Base-by-base conservation (phyloP, 139 green algal species). In the Ostreobium quekettii region DNA sequence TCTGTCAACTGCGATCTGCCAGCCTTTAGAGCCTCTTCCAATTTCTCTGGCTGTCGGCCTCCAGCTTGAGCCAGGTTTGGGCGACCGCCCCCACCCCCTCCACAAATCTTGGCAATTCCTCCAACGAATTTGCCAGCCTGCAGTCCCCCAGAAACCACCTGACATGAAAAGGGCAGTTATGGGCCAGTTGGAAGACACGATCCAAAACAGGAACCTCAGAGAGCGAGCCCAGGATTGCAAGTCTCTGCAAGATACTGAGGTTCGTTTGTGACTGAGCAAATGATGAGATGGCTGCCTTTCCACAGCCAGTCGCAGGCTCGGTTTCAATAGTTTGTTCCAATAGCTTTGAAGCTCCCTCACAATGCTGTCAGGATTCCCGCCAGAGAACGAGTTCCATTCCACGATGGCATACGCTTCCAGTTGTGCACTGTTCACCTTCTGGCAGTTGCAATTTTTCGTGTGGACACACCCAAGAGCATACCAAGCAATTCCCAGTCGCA, bases 21-120 rank as follows among this genome's bases (percentile, higher is more conserved):
- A 63, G 82, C 60, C 49, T 67, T 63, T 71, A 90, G 67, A 24
- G 81, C 79, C 63, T 84, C 75, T 1, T 6, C 46, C 53, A 87
- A 65, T 64, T 85, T 78, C 32, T 64, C 71, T 0, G 82, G 77
- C 58, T 91, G 83, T 72, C 87, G 88, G 7, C 88, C 91, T 26
- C 91, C 91, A 38, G 91, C 91, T 66, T 96, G 90, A 1, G 92
- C 92, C 29, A 96, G 72, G 31, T 80, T 86, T 1, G 92, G 90
- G 72, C 88, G 84, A 28, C 92, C 92, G 24, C 92, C 92, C 24
- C 92, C 92, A 2, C 90, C 89, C 2, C 92, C 92, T 1, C 90
- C 90, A 71, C 91, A 97, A 42, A 93, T 60, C 77, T 95, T 93
- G 30, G 91, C 92, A 29, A 95, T 74, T 6, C 70, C 71, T 2